Evolutionary conservation across 768 basidiomycete species (phyloP), one percentile per base, ranked within the genome.

Genomic region (Phanerochaete carnosa): DNA sequence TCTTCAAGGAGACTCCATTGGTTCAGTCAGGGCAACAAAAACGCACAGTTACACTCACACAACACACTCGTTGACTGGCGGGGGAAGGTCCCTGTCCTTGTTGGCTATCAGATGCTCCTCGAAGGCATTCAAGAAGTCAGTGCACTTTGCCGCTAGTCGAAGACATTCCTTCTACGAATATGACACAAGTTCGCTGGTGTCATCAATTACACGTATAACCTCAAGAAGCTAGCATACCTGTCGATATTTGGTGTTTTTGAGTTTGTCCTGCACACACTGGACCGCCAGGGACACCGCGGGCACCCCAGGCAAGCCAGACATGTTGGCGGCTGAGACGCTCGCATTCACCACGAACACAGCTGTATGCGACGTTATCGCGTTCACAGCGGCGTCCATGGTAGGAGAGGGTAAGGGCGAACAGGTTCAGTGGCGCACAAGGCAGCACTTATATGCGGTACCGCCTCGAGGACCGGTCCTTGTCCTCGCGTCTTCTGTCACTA

Each of bases 391-490:
- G 47, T 13, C 5, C 25, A 29, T 26, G 7, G 47, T 49, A 9
- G 47, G 8, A 19, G 13, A 25, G 47, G 47, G 23, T 5, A 49
- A 49, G 45, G 19, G n/a, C 45, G 45, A 19, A 19, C 8, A 25
- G 45, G 16, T 46, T 5, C 23, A 7, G 45, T 25, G 8, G 19
- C 23, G 16, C 8, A 19, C 19, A 7, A 46, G 19, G 19, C n/a
- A n/a, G 45, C 45, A 46, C 19, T 19, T 7, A 26, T 49, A 49
- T 25, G 7, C 23, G 23, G 47, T 8, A 8, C 47, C 19, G 47
- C 47, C 47, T 49, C 47, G 47, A 49, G 47, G 47, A 49, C 47
- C 47, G 47, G 47, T 49, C 47, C 47, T 49, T 49, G 47, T 49
- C 45, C 23, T 46, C 45, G 8, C 45, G 16, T 46, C 23, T 49